A percentile compares a stretch with the other conserved stretches of the same genome.
Conservation (phyloP, 2,329 filamentous ascomycete species). For the Aspergillus ochraceus region DNA sequence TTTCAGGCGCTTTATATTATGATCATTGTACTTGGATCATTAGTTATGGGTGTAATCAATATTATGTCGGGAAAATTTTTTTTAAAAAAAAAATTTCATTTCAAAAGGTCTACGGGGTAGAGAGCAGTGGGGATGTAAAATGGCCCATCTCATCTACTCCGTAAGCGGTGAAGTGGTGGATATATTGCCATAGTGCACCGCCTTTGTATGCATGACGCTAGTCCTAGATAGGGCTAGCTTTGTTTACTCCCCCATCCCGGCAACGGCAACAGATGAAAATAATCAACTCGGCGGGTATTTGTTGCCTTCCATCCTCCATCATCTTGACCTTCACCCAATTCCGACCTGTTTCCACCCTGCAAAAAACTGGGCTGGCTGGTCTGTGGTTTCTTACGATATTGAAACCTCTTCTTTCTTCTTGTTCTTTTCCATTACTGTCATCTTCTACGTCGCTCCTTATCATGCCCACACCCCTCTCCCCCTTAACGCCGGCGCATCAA, state of each 20-base stretch:
- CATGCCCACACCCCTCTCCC: constrained; percentile 44
- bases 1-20: neutral
- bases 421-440: neutral
- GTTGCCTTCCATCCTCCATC: neutral
- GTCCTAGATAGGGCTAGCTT: constrained; percentile 26
- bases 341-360: neutral
- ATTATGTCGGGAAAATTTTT: neutral
- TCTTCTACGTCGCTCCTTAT: constrained; percentile 9
- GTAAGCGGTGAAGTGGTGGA: constrained; percentile 13
- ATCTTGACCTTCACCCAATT: neutral
- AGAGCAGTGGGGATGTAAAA: no score
- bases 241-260: constrained; percentile 32
- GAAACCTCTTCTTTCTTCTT: neutral
- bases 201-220: constrained; percentile 1
- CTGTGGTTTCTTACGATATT: neutral
- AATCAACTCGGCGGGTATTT: constrained; percentile 19
- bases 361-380: neutral
- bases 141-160: neutral
- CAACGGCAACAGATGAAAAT: constrained; percentile 28
- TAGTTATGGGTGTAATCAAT: no score
- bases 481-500: constrained; percentile 43
- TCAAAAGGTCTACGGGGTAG: no score
- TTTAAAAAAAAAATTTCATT: no score
- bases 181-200: constrained; percentile 15
- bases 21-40: neutral